Evolutionary conservation across 139 green algal genomes (phyloP).

Genomic region (Pycnococcus provasolii): DNA sequence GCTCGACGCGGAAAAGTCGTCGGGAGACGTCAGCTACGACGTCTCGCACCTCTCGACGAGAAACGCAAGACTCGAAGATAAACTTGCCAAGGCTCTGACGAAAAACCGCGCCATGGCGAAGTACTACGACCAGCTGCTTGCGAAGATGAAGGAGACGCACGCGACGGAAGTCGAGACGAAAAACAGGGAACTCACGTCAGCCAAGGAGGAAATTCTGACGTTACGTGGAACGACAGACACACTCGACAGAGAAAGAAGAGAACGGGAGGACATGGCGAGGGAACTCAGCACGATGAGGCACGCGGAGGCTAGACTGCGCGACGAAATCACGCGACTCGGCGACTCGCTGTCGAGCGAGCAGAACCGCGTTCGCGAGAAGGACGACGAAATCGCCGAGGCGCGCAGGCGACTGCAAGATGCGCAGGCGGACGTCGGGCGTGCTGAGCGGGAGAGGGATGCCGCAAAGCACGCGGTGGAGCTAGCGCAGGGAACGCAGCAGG

Average conservation of each 20-base stretch:
- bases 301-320: not conserved
- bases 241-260: conserved; percentile 7
- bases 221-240: not conserved
- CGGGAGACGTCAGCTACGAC: not conserved
- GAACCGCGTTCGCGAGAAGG: not conserved
- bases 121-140: conserved; percentile 22
- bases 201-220: not conserved
- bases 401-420: no score
- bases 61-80: conserved; percentile 15
- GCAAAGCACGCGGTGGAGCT: not conserved
- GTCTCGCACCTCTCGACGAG: conserved; percentile 2
- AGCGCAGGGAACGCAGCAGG: not conserved
- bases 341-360: not conserved
- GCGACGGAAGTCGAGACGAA: not conserved
- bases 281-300: conserved; percentile 1
- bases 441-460: not conserved
- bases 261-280: not conserved
- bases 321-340: not conserved
- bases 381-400: not conserved
- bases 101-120: conserved; percentile 22
- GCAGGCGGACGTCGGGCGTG: not conserved
- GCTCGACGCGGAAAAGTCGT: not conserved
- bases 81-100: conserved; percentile 13
- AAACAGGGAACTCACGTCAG: not conserved
- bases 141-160: conserved; percentile 3